These are phyloP conservation scores for Dictyostelium capitatum DNA, from an alignment of 78 protist genomes.

Conservation along the genomic window DNA sequence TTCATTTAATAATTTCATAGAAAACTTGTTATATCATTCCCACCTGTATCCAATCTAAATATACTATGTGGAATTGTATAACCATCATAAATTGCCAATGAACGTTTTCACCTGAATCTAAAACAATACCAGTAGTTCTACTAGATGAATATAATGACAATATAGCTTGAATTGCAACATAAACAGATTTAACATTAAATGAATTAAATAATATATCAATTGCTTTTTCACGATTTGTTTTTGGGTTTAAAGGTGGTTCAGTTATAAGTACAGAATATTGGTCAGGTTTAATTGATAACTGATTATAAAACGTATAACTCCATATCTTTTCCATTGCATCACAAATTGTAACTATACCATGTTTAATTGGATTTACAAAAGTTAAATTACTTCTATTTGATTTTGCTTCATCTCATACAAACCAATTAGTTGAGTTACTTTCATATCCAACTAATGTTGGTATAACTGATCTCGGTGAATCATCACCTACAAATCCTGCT, in stretches of 20 bases:
- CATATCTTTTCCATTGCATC: slow-evolving; percentile 91
- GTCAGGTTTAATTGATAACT: slow-evolving; percentile 94
- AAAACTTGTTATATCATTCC: slow-evolving; percentile 95
- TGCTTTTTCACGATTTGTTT: slow-evolving; percentile 94
- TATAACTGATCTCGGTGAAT: too few relatives aligned
- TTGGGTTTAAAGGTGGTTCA: slow-evolving; percentile 97
- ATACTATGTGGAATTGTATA: slow-evolving; percentile 91
- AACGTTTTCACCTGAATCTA: background rate
- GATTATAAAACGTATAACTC: slow-evolving; percentile 87
- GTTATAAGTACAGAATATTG: slow-evolving; percentile 96
- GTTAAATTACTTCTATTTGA: slow-evolving; percentile 85
- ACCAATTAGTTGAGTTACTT: slow-evolving; percentile 45
- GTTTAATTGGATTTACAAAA: slow-evolving; percentile 89
- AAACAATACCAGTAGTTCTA: too few relatives aligned
- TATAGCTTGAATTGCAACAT: slow-evolving; percentile 86
- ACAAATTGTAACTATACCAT: slow-evolving; percentile 69
- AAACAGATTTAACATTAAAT: slow-evolving; percentile 93
- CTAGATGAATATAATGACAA: background rate
- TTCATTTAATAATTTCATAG: slow-evolving; percentile 85
- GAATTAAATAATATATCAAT: slow-evolving; percentile 96
- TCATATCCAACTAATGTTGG: too few relatives aligned
- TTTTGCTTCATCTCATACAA: slow-evolving; percentile 94
- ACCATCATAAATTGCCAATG: slow-evolving; percentile 59
- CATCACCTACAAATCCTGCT: too few relatives aligned
- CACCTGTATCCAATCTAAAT: slow-evolving; percentile 94